Evolutionary conservation across 2,329 filamentous ascomycete genomes (phyloP).

Genomic region (Talaromyces amestolkiae): DNA sequence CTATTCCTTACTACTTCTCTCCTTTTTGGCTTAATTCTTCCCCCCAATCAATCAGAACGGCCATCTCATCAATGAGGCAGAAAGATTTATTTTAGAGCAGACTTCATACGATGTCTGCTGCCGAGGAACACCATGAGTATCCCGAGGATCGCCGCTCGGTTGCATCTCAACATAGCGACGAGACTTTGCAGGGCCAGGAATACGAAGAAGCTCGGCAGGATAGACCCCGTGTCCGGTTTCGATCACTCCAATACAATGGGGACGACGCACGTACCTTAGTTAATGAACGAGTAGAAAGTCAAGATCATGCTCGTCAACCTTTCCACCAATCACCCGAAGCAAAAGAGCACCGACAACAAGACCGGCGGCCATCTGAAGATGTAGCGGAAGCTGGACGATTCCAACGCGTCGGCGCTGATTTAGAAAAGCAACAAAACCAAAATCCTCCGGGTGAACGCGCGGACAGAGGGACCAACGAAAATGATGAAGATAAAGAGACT

Average conservation of each 20-base stretch:
- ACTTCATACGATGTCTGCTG: conserved; percentile 10
- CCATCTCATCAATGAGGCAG: background rate
- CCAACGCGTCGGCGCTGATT: background rate
- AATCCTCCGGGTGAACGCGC: conserved; percentile 10
- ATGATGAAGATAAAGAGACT: conserved; percentile 7
- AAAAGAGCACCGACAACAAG: background rate
- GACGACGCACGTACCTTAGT: conserved; percentile 12
- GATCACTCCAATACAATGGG: background rate
- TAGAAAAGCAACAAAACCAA: background rate
- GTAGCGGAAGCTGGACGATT: conserved; percentile 26
- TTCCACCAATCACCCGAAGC: conserved; percentile 10
- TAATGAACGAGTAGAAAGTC: conserved; percentile 11
- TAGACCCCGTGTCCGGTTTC: conserved; percentile 15
- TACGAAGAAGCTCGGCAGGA: background rate
- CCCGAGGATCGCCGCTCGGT: conserved; percentile 11
- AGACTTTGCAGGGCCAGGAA: conserved; percentile 18
- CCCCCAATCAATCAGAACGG: background rate
- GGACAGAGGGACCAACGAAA: conserved; percentile 5
- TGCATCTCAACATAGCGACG: conserved; percentile 19
- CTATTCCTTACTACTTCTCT: background rate
- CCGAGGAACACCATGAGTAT: conserved; percentile 19
- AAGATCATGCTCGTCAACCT: conserved; percentile 16
- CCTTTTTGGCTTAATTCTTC: background rate
- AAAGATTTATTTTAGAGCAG: background rate
- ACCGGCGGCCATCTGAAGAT: conserved; percentile 27